Conservation (phyloP, 2,329 filamentous ascomycete species). For the Pseudogymnoascus sp. region DNA sequence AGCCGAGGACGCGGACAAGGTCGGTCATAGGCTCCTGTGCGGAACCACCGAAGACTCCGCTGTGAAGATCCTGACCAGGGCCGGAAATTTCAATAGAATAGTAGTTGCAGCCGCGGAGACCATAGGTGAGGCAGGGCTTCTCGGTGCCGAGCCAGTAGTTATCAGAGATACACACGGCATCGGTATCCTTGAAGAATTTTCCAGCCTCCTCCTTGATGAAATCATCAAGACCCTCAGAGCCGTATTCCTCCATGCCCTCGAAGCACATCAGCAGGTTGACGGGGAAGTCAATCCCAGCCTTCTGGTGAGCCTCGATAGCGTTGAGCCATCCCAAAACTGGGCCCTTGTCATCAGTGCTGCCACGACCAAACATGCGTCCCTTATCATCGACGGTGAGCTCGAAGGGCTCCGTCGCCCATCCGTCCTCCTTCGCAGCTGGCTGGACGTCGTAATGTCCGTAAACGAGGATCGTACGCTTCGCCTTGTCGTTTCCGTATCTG, state of each 20-base stretch:
- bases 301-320: slow-evolving; percentile 94
- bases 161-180: slow-evolving; percentile 96
- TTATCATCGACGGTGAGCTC: slow-evolving; percentile 80
- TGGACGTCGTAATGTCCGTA: slow-evolving; percentile 99
- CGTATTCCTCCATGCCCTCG: slow-evolving; percentile 99
- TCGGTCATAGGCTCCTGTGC: slow-evolving; percentile 99
- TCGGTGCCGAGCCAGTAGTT: slow-evolving; percentile 99
- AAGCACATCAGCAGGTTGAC: slow-evolving; percentile 99
- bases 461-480: slow-evolving; percentile 90
- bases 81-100: slow-evolving; percentile 88
- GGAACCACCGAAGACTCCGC: slow-evolving; percentile 92
- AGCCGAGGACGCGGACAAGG: slow-evolving; percentile 72
- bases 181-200: slow-evolving; percentile 90
- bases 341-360: slow-evolving; percentile 95
- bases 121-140: slow-evolving; percentile 97
- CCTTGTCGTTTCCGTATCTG: slow-evolving; percentile 85
- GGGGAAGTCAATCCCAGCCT: slow-evolving; percentile 87
- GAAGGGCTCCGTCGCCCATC: slow-evolving; percentile 94
- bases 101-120: slow-evolving; percentile 95
- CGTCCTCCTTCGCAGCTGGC: slow-evolving; percentile 85
- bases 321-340: slow-evolving; percentile 97
- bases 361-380: slow-evolving; percentile 92
- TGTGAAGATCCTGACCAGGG: slow-evolving; percentile 89
- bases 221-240: slow-evolving; percentile 91
- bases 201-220: slow-evolving; percentile 88